Evolutionary conservation across 169 alveolate species (phyloP).

Genomic region (Neospora caninum): DNA sequence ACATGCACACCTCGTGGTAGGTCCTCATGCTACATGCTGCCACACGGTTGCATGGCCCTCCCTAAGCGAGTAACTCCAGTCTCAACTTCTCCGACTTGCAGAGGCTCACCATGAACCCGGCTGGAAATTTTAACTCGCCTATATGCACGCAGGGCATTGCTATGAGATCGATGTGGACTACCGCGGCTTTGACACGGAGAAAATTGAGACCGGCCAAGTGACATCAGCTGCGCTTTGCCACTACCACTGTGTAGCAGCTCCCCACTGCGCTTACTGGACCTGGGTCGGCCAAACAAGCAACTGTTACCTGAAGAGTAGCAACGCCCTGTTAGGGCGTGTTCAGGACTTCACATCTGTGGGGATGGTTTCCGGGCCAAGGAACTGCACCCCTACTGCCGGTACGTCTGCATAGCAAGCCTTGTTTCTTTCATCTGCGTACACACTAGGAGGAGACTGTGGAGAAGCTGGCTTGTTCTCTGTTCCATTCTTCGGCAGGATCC

Average conservation of each 20-base stretch:
- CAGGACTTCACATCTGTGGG: slow-evolving; percentile 14
- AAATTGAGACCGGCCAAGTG: background rate
- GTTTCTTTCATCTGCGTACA: background rate
- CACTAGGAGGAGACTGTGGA: background rate
- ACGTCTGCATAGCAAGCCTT: background rate
- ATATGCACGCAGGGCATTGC: background rate
- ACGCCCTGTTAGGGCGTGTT: slow-evolving; percentile 33
- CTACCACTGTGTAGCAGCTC: background rate
- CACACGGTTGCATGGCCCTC: too few relatives aligned
- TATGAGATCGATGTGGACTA: slow-evolving; percentile 25
- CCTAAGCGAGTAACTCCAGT: too few relatives aligned
- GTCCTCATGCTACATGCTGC: background rate
- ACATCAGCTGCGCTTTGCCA: slow-evolving; percentile 1
- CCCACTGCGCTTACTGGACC: background rate
- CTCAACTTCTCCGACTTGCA: too few relatives aligned
- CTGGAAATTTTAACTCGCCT: background rate
- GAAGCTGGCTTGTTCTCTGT: background rate
- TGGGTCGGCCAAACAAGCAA: slow-evolving; percentile 5
- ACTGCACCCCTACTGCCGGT: background rate
- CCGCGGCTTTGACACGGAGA: slow-evolving; percentile 18
- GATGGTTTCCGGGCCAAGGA: slow-evolving; percentile 16
- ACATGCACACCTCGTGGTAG: background rate
- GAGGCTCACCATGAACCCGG: too few relatives aligned
- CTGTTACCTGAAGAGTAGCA: slow-evolving; percentile 41
- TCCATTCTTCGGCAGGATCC: background rate